Evolutionary conservation across 2,329 filamentous ascomycete genomes (phyloP), one percentile per base, ranked within the genome.

Genomic region (Pyrenophora tritici-repentis): DNA sequence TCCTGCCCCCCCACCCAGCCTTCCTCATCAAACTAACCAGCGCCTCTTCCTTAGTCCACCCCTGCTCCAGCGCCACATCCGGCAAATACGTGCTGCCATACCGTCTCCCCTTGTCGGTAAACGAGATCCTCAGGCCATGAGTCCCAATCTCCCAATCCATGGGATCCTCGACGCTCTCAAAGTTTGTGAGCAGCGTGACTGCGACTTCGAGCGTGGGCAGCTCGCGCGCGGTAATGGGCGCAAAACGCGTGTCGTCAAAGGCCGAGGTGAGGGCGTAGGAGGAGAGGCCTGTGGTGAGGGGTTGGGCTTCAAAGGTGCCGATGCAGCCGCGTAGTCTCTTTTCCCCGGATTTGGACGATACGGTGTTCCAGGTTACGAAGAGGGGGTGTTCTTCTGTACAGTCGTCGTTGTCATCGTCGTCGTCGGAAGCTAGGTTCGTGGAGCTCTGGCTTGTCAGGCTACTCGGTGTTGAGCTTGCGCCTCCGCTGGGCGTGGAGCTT

Each of bases 1-100:
- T 76, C 37, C 76, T 73, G 1, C 91, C 91, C 50, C 82, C 82
- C 92, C 92, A 99, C 1, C 94, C 94, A 0, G 92, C 92, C 80
- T 99, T 99, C 53, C 90, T 83, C 87, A 97, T 94, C 68, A 97
- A 76, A 74, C 90, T 95, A 46, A 91, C 82, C 2, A 99, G 74
- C 0, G 93, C 90, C 80, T 97, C 90, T 71, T 97, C 92, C 74
- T 94, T 92, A 9, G 83, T 90, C 94, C 94, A 99, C 13, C 90
- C 92, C 72, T 97, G 94, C 78, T 99, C 94, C 1, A 83, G 78
- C 8, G 93, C 89, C 5, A 99, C 91, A 70, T 97, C 90, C 0
- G 94, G 94, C 12, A 99, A 81, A 68, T 97, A 99, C 0, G 94
- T 97, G 1, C 91, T 84, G 13, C 91, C 90, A 68, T 90, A 91